Evolutionary conservation across 2,329 filamentous ascomycete genomes (phyloP).

Genomic region (Fusarium hostae): DNA sequence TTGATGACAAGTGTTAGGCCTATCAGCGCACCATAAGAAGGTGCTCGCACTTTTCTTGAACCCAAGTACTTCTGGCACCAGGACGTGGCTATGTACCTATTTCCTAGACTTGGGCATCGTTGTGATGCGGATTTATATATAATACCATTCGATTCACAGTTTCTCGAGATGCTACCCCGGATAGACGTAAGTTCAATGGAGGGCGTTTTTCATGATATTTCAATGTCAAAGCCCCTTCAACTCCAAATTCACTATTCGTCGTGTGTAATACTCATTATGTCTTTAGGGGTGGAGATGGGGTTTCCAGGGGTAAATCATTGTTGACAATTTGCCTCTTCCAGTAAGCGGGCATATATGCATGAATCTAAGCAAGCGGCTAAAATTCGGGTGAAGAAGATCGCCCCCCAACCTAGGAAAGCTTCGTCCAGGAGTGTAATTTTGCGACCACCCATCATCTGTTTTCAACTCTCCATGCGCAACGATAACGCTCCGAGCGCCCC

Average conservation of each 20-base stretch:
- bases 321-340: conserved; percentile 20
- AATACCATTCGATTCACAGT: background rate
- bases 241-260: background rate
- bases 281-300: background rate
- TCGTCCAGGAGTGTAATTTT: conserved; percentile 45
- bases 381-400: conserved; percentile 46
- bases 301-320: background rate
- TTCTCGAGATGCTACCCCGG: background rate
- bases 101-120: background rate
- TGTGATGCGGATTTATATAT: background rate
- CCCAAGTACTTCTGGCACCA: background rate
- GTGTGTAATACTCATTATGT: background rate
- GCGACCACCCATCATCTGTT: conserved; percentile 44
- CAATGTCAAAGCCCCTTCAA: background rate
- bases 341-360: conserved; percentile 23
- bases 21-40: background rate
- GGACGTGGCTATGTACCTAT: background rate
- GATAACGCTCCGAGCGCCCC: conserved; percentile 48
- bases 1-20: background rate
- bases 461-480: conserved; percentile 52
- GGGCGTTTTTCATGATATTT: background rate
- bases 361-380: conserved; percentile 45
- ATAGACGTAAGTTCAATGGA: background rate
- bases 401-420: conserved; percentile 44
- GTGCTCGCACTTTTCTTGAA: background rate